Base-by-base conservation (phyloP, 495 filamentous ascomycete species). In the Xylaria curta region DNA sequence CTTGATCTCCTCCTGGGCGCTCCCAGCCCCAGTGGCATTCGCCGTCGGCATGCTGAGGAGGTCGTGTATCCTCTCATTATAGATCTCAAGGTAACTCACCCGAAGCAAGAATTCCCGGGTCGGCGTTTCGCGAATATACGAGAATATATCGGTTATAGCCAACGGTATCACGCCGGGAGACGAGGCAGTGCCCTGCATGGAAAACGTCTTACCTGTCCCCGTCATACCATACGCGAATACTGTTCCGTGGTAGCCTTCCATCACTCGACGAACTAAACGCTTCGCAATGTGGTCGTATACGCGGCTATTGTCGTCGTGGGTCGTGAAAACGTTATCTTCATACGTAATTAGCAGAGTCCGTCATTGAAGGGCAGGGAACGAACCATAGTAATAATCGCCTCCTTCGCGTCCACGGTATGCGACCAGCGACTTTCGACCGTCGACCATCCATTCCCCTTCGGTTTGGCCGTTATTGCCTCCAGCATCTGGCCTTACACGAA, bases 211-310 rank as follows among this genome's bases (percentile, higher is more conserved):
- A 54, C 96, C 96, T 3, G 96, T 99, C 51, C 96, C 96, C 28
- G 96, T 99, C 97, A 98, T 98, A 76, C 96, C 96, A 81, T 99
- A 99, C 24, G 96, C 96, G 76, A 99, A 99, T 19, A 99, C 96
- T 1, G 96, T 99, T 68, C 95, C 96, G 78, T 98, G 95, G 76
- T 98, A 99, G 40, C 96, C 96, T 85, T 99, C 95, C 96, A 99
- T 99, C 24, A 99, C 96, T 72, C 96, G 88, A 73, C 96, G 91
- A 33, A 99, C 96, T 42, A 99, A 85, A 42, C 96, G 92, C 82
- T 98, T 98, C 28, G 97, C 96, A 42, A 87, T 93, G 40, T 93
- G 88, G 81, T 98, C 97, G 76, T 99, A 99, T 17, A 98, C 95
- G 79, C 90, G 91, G 54, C 94, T 88, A 76, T 99, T 99, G 78